Base-by-base conservation (phyloP, 2,329 filamentous ascomycete genomes). In the Emergomyces pasteurianus region DNA sequence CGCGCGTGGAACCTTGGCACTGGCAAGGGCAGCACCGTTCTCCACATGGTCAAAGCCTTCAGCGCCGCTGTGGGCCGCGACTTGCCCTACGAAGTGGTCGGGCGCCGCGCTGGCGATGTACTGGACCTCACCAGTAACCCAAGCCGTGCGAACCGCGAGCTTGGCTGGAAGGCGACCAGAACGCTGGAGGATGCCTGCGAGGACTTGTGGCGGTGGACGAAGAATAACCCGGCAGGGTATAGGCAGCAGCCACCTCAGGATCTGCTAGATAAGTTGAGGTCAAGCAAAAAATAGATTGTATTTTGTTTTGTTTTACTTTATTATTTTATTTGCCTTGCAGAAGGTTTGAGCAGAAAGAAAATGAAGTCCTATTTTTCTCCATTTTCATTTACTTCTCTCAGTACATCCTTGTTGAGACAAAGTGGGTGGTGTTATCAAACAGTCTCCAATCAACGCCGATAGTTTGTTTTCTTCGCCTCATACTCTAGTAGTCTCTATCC, bases 11-110 rank as follows among this genome's bases (percentile, higher is more conserved):
- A 99, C 78, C 75, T 99, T 67, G 95, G 95, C 62, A 96, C 92
- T 0, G 94, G 94, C 63, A 90, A 88, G 68, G 94, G 94, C 67
- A 95, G 88, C 76, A 99, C 94, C 26, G 94, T 99, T 61, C 94
- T 92, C 72, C 92, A 99, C 74, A 99, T 99, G 80, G 86, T 99
- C 83, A 90, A 92, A 67, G 92, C 94, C 59, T 99, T 99, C 79
- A 89, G 86, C 77, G 77, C 83, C 58, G 90, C 90, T 21, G 92
- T 96, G 26, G 94, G 94, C 64, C 87, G 86, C 58, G 85, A 94
- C 61, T 82, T 99, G 31, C 83, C 88, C 43, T 97, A 97, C 78
- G 82, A 96, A 73, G 88, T 97, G 62, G 89, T 87, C 9, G 85
- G 82, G 47, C 86, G 94, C 69, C 83, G 94, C 70, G 84, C 86